Evolutionary conservation across 2,329 filamentous ascomycete genomes (phyloP), one percentile per base, ranked within the genome.

Genomic region (Akanthomyces lecanii): DNA sequence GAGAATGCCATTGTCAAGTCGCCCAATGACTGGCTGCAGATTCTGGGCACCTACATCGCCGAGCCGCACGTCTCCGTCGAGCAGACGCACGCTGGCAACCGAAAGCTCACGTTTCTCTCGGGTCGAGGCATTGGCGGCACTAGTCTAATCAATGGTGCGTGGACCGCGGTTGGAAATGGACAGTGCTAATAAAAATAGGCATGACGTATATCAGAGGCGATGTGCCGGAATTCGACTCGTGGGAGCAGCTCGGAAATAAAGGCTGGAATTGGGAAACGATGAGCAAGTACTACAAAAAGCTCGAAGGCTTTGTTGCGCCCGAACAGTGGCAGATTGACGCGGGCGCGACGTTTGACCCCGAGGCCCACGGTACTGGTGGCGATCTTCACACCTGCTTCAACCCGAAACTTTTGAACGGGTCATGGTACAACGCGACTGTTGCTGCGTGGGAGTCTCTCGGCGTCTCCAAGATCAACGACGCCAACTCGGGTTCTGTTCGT

Each of bases 121-220:
- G 78, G 72, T 48, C 76, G 72, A 65, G 78, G 71, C 1, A 76
- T 73, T 63, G 78, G 76, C 1, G 77, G 77, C 10, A 76, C 75
- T 4, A 77, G 73, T 62, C 69, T 73, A 30, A 77, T 78, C 47
- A 78, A 79, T 55, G 76, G 76, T 76, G 67, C 38, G 62, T 62
- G 33, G 4, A 25, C 30, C 4, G 8, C 18, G 21, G 23, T 18
- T n/a, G 18, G 36, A n/a, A 8, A 5, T 30, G 51, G 4, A 4
- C 28, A 30, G 16, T 50, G 36, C 50, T 38, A 14, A 59, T 16
- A 12, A 66, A 21, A 21, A 67, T 65, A 75, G 77, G 77, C 21
- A 78, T 81, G 79, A 75, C 76, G 14, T 81, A 80, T 62, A 74
- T 80, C 23, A 73, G 79, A n/a, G 78, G 76, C 1, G 73, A 78